A percentile compares a stretch with the other conserved stretches of the same genome.
These are phyloP conservation scores for Cladosporium sp. DNA, from an alignment of 2,329 filamentous ascomycete species.

Conservation along the genomic window DNA sequence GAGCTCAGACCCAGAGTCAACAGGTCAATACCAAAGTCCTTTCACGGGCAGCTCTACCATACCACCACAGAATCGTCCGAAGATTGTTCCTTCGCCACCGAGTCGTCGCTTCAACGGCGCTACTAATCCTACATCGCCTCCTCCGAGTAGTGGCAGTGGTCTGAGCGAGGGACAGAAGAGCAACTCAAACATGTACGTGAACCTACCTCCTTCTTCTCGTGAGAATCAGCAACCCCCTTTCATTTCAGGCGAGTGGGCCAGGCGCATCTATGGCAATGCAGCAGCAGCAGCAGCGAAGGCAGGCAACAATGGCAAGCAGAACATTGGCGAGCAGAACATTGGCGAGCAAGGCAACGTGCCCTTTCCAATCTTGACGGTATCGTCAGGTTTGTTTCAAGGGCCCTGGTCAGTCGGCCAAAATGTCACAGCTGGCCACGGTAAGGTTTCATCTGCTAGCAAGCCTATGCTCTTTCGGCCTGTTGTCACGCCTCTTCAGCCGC, in stretches of 20 bases:
- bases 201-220: slow-evolving; percentile 15
- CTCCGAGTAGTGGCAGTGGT: slow-evolving; percentile 6
- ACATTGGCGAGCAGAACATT: no score
- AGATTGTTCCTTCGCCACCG: slow-evolving; percentile 29
- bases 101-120: slow-evolving; percentile 26
- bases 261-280: slow-evolving; percentile 14
- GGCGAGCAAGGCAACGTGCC: not conserved
- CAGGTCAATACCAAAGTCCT: not conserved
- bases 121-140: slow-evolving; percentile 9
- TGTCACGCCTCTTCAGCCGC: not conserved
- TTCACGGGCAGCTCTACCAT: not conserved
- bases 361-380: no score
- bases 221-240: slow-evolving; percentile 9
- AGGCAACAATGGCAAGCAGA: slow-evolving; percentile 8
- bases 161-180: slow-evolving; percentile 22
- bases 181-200: slow-evolving; percentile 30
- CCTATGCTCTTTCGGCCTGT: not conserved
- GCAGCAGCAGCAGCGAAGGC: not conserved
- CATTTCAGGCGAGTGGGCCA: slow-evolving; percentile 9
- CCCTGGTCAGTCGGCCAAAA: no score
- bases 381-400: no score
- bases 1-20: slow-evolving; percentile 1
- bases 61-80: slow-evolving; percentile 20
- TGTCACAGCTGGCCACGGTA: no score
- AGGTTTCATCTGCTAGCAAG: not conserved